Evolutionary conservation across 805 yeast genomes (phyloP), one percentile per base, ranked within the genome.

Genomic region (Candida pini): DNA sequence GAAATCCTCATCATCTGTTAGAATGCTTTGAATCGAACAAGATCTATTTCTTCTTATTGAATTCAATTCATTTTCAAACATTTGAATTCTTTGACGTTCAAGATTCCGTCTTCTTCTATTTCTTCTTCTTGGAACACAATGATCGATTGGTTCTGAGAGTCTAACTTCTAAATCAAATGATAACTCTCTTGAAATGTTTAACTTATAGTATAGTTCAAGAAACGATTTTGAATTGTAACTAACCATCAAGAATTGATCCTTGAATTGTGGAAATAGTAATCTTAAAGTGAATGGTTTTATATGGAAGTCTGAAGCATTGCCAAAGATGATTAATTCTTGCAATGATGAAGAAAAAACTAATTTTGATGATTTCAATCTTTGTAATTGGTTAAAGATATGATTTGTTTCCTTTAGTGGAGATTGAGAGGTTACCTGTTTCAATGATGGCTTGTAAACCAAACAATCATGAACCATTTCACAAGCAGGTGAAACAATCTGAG

Each of bases 91-190:
- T 26, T 17, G 15, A 16, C 9, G 20, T 13, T 28, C 22, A 13
- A 10, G 18, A 20, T 24, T 24, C 16, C 29, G 33, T 7, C 29
- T 26, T 16, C 40, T 30, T 4, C 37, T 17, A 12, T 46, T 25
- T 17, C 51, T 35, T 29, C 55, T 34, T 28, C 62, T 45, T 3
- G 64, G 64, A 20, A 54, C 43, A 27, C 58, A 52, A 34, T 45
- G 54, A 36, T 58, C 59, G 1, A 35, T 18, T 5, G 63, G 63
- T 5, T 36, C 33, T 2, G 42, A 24, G 8, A 33, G 24, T 19
- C 64, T 41, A 18, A 35, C 20, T 15, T 59, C 60, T 6, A 60
- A 38, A 20, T 59, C 63, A 6, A 59, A 42, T 8, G 62, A 54
- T n/a, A 60, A 17, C 28, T 60, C 64, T 28, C 47, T 42, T 0